These are phyloP conservation scores for Oenanthe javanica DNA, from an alignment of 140 eudicot species.

Conservation along the genomic window DNA sequence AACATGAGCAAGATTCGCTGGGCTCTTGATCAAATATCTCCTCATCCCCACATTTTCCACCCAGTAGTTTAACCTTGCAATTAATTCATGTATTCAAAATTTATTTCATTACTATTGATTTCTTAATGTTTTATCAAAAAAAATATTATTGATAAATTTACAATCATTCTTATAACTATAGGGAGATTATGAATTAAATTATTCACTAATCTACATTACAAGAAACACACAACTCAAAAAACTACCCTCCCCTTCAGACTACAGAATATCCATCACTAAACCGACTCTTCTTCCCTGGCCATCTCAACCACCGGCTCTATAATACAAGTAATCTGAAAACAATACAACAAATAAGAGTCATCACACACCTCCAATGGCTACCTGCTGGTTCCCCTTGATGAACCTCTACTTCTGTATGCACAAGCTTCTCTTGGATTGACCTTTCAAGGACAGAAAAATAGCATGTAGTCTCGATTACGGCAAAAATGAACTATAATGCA, in stretches of 20 bases:
- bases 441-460: background rate
- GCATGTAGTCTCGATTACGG: background rate
- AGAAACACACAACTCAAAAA: background rate
- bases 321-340: slow-evolving; percentile 3
- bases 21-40: no score
- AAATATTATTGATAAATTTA: background rate
- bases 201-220: slow-evolving; percentile 4
- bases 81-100: no score
- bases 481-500: background rate
- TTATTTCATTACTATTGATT: background rate
- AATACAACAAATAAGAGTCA: background rate
- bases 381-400: background rate
- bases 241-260: background rate
- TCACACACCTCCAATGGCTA: background rate
- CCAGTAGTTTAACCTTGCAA: no score
- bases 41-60: no score
- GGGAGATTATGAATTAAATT: background rate
- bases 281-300: slow-evolving; percentile 2
- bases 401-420: background rate
- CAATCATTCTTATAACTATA: background rate
- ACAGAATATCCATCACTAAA: background rate
- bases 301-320: slow-evolving; percentile 1
- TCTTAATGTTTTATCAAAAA: background rate
- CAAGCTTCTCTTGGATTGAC: slow-evolving; percentile 5
- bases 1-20: no score